phyloP scores from a whole-genome alignment of 2,329 filamentous ascomycete genomes.

The Aspergillus jensenii region DNA sequence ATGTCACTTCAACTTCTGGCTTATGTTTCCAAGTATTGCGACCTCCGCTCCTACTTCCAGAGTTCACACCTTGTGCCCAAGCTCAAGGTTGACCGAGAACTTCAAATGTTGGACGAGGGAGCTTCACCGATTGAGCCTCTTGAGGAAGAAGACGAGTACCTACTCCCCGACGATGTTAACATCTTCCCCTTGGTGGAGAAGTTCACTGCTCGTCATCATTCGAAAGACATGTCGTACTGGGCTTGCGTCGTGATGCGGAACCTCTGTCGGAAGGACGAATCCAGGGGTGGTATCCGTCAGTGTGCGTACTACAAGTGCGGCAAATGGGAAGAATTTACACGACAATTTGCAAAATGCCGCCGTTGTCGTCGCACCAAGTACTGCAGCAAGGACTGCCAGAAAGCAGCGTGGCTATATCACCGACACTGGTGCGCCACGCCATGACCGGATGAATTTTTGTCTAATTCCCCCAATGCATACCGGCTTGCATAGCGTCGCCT shows the following conservation, averaged over 20 bases:
- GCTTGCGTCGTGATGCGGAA: conserved; percentile 99
- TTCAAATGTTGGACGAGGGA: conserved; percentile 76
- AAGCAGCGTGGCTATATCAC: conserved; percentile 97
- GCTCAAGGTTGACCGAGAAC: conserved; percentile 83
- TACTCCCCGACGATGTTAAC: conserved; percentile 92
- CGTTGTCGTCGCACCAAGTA: conserved; percentile 96
- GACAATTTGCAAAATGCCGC: conserved; percentile 97
- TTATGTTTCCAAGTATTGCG: conserved; percentile 98
- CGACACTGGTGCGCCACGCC: conserved; percentile 79
- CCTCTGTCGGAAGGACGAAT: conserved; percentile 95
- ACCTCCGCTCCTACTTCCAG: conserved; percentile 92
- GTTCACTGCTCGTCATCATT: conserved; percentile 93
- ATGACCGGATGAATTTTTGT: conserved; percentile 30
- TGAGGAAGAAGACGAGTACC: conserved; percentile 79
- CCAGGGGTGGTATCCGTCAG: conserved; percentile 87
- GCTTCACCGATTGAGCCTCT: conserved; percentile 33
- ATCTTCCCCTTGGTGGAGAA: conserved; percentile 98
- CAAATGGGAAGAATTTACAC: conserved; percentile 95
- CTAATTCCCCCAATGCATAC: conserved; percentile 35
- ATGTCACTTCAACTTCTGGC: conserved; percentile 97
- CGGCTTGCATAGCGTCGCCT: conserved; percentile 39
- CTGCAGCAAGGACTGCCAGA: conserved; percentile 99
- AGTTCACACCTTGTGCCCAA: conserved; percentile 89
- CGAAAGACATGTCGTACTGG: conserved; percentile 99
- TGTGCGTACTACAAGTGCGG: conserved; percentile 98